Base-by-base conservation (phyloP, 2,329 filamentous ascomycete species). In the Didymella pinodella region DNA sequence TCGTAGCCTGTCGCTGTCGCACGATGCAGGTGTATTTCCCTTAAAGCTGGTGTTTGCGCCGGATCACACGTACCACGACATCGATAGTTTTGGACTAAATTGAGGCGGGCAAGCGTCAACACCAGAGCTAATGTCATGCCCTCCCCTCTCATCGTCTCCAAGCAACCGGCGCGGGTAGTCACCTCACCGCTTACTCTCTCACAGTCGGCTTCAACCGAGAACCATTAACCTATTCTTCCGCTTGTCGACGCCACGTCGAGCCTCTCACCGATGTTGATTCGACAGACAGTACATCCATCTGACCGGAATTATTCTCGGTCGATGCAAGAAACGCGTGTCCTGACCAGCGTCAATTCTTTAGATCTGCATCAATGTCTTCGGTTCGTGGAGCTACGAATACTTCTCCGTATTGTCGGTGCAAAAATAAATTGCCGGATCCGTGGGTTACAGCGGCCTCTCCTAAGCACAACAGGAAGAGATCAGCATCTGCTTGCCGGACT, bases 11-110 rank as follows among this genome's bases (percentile, higher is more conserved):
- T 51, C 56, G 41, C 10, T 54, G 64, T 67, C 20, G 65, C 62
- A 68, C 68, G 59, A 68, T 66, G 65, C 62, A 67, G 63, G 65
- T 64, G 64, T 51, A 55, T 44, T 61, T 61, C 45, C 45, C 12
- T 54, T 48, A 32, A 32, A 51, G 29, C 28, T 58, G 48, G 48
- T 48, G 48, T 54, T 44, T 54, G 48, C 54, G 54, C 54, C 53
- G 52, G 56, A 31, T 54, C 50, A 50, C 34, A 50, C 45, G 51
- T 59, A 47, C 22, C 49, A 54, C 56, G 40, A 38, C 46, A 25
- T 48, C 48, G 28, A 53, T 44, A 54, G 41, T 47, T 43, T 46
- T 49, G 32, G 47, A 48, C 54, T 44, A 36, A 34, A 45, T 63
- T 22, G 41, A 49, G 48, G 48, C 41, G 48, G 20, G 43, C 47